Conservation (phyloP, 2,329 filamentous ascomycete genomes). For the Apiospora sp. region DNA sequence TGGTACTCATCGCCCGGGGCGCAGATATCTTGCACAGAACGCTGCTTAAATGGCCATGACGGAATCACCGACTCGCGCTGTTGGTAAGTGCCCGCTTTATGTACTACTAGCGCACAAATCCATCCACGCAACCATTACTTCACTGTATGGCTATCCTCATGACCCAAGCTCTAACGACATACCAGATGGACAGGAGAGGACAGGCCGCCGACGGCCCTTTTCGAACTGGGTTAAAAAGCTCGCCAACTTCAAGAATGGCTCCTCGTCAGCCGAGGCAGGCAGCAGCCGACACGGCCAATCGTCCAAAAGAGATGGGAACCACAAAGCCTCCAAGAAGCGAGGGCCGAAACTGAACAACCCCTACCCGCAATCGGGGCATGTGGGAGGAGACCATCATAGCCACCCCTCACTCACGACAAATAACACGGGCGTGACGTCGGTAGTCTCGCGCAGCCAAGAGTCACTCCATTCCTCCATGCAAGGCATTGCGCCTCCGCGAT, state of each 20-base stretch:
- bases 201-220: slow-evolving; percentile 82
- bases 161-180: slow-evolving; percentile 30
- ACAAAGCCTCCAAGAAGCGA: slow-evolving; percentile 63
- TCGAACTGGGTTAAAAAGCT: slow-evolving; percentile 94
- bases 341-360: slow-evolving; percentile 80
- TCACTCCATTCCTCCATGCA: slow-evolving; percentile 70
- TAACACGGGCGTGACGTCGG: slow-evolving; percentile 57
- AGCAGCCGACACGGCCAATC: slow-evolving; percentile 47
- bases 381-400: slow-evolving; percentile 54
- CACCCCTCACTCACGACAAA: slow-evolving; percentile 64
- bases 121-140: slow-evolving; percentile 1
- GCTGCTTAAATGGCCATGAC: slow-evolving; percentile 39
- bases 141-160: slow-evolving; percentile 5
- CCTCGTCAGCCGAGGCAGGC: slow-evolving; percentile 65
- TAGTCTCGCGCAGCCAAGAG: slow-evolving; percentile 64
- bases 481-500: slow-evolving; percentile 67
- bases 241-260: slow-evolving; percentile 79
- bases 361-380: slow-evolving; percentile 82
- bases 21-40: background rate
- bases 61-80: slow-evolving; percentile 37
- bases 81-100: slow-evolving; percentile 34
- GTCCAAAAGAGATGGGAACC: slow-evolving; percentile 49
- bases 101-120: slow-evolving; percentile 12
- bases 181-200: slow-evolving; percentile 69
- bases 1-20: background rate